Conservation (phyloP, 345 rosid species). For the Adansonia digitata region DNA sequence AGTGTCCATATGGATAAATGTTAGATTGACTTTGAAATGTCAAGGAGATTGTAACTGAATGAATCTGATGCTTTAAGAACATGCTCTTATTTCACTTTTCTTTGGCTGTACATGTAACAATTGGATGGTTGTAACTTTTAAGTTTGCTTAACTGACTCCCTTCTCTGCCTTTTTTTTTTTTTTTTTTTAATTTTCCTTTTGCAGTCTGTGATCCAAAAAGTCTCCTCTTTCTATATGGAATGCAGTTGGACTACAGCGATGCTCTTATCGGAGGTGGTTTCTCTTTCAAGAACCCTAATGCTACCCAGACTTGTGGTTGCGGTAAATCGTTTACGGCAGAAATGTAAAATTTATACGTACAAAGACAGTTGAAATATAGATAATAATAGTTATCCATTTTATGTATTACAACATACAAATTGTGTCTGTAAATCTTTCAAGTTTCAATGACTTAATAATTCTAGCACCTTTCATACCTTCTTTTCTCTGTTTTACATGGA, state of each 20-base stretch:
- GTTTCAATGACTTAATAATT: background rate
- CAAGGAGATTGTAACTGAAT: background rate
- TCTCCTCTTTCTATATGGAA: slow-evolving; percentile 87
- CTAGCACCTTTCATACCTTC: background rate
- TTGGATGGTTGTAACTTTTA: background rate
- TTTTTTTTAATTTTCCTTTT: too few species aligned
- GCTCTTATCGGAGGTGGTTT: slow-evolving; percentile 98
- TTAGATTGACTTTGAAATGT: background rate
- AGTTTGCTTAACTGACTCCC: background rate
- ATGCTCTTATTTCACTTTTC: background rate
- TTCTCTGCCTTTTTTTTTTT: background rate
- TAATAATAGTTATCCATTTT: background rate
- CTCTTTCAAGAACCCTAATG: slow-evolving; percentile 88
- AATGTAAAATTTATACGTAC: slow-evolving; percentile 34
- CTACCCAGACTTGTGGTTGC: slow-evolving; percentile 29
- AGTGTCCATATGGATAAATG: background rate
- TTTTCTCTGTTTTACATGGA: background rate
- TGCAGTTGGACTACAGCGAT: slow-evolving; percentile 93
- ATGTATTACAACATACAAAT: background rate
- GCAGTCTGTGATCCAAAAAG: slow-evolving; percentile 99
- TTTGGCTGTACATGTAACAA: background rate
- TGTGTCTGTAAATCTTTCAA: background rate
- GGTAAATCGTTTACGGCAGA: slow-evolving; percentile 31
- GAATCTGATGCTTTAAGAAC: background rate
- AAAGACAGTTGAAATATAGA: slow-evolving; percentile 5